Conservation (phyloP, 257 asterid species). For the Solanum virginianum region DNA sequence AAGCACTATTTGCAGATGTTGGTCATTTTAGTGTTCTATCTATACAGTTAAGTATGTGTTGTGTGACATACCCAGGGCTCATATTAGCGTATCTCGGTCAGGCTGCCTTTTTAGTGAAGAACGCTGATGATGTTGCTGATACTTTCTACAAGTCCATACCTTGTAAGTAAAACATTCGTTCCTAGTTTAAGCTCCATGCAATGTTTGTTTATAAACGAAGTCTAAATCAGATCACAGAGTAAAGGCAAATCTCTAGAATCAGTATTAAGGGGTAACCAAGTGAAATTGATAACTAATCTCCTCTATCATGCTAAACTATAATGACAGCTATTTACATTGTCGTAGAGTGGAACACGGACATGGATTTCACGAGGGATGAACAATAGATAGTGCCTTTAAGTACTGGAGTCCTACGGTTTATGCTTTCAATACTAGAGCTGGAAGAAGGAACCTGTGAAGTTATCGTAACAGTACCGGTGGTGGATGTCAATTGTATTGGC, state of each 20-base stretch:
- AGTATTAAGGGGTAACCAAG: not conserved
- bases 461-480: no score
- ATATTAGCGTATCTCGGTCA: slow-evolving; percentile 45
- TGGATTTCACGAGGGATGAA: no score
- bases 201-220: not conserved
- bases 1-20: slow-evolving; percentile 62
- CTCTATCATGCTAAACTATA: not conserved
- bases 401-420: no score
- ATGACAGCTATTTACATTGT: not conserved
- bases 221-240: not conserved
- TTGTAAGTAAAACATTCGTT: not conserved
- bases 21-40: slow-evolving; percentile 55
- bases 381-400: no score
- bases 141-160: slow-evolving; percentile 48
- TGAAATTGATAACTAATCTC: no score
- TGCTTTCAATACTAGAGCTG: no score
- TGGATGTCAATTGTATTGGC: not conserved
- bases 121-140: slow-evolving; percentile 8
- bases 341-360: no score
- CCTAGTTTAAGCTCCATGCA: not conserved
- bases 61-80: slow-evolving; percentile 32
- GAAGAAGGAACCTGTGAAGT: not conserved
- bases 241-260: no score
- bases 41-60: slow-evolving; percentile 43
- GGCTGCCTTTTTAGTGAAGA: slow-evolving; percentile 34